Percentiles rank a stretch among this genome's conserved stretches.
Evolutionary conservation across 2,329 filamentous ascomycete species (phyloP).

Genomic region (Orbilia blumenaviensis): DNA sequence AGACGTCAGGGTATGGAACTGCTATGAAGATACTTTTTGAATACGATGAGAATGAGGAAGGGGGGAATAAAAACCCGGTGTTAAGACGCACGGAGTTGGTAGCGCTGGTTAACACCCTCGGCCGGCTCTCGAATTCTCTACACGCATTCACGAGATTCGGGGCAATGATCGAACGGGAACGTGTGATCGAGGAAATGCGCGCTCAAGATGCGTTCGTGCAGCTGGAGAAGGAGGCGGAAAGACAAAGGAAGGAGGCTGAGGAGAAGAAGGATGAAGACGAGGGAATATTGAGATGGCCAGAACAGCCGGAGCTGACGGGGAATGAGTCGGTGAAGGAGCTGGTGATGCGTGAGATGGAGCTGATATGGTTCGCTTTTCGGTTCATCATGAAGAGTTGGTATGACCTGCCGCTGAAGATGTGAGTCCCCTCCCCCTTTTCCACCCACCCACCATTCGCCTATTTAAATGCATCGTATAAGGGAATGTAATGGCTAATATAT

Average conservation of each 20-base stretch:
- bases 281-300: constrained; percentile 15
- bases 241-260: constrained; percentile 46
- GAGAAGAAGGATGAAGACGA: not conserved
- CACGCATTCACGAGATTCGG: constrained; percentile 76
- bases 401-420: constrained; percentile 74
- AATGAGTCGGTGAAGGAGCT: constrained; percentile 67
- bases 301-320: constrained; percentile 51
- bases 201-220: constrained; percentile 58
- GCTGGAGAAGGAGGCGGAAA: constrained; percentile 45
- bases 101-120: constrained; percentile 91
- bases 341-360: constrained; percentile 71
- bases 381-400: constrained; percentile 77
- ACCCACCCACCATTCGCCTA: not conserved
- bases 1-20: constrained; percentile 92
- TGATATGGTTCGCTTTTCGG: constrained; percentile 71
- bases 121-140: constrained; percentile 83
- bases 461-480: no score
- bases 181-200: constrained; percentile 60
- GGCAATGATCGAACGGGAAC: constrained; percentile 65
- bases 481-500: not conserved
- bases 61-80: constrained; percentile 71
- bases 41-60: constrained; percentile 71
- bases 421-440: constrained; percentile 63
- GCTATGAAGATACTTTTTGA: constrained; percentile 97
- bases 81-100: constrained; percentile 92